Percentiles rank a stretch among this genome's conserved stretches.
phyloP scores from a whole-genome alignment of 1,139 yeast genomes.

The Pichia sp. region DNA sequence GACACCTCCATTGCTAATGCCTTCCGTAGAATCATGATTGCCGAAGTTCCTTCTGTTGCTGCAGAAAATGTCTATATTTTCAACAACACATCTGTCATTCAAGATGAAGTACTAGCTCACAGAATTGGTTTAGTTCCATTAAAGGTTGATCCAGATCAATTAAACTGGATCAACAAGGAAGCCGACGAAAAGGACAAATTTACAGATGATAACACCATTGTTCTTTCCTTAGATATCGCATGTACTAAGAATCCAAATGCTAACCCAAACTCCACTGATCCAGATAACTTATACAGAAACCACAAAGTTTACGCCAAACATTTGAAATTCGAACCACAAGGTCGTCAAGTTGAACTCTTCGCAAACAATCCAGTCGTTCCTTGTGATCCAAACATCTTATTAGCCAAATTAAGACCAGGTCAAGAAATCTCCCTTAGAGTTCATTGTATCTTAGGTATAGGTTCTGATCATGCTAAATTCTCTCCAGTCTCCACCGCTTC shows the following conservation, averaged over 20 bases:
- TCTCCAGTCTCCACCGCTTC: slow-evolving; percentile 98
- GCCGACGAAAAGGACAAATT: slow-evolving; percentile 67
- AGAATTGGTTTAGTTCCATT: slow-evolving; percentile 92
- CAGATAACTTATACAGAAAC: slow-evolving; percentile 78
- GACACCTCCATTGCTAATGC: slow-evolving; percentile 97
- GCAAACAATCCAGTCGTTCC: slow-evolving; percentile 71
- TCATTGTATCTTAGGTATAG: slow-evolving; percentile 89
- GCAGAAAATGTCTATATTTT: slow-evolving; percentile 87
- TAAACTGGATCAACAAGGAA: slow-evolving; percentile 70
- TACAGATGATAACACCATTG: slow-evolving; percentile 88
- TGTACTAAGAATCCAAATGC: slow-evolving; percentile 89
- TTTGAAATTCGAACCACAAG: slow-evolving; percentile 88
- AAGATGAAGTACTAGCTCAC: slow-evolving; percentile 95
- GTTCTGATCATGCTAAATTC: slow-evolving; percentile 95
- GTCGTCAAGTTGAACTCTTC: slow-evolving; percentile 72
- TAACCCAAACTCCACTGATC: slow-evolving; percentile 75
- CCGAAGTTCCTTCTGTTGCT: slow-evolving; percentile 96
- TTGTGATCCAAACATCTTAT: slow-evolving; percentile 80
- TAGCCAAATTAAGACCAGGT: slow-evolving; percentile 95
- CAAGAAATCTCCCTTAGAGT: slow-evolving; percentile 91
- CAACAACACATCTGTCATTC: slow-evolving; percentile 94
- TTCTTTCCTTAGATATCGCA: slow-evolving; percentile 72
- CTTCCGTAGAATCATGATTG: slow-evolving; percentile 93
- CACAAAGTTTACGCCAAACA: slow-evolving; percentile 87
- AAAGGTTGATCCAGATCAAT: slow-evolving; percentile 85